A percentile compares a stretch with the other conserved stretches of the same genome.
These are phyloP conservation scores for Rhodosporidiobolus sp. DNA, from an alignment of 768 basidiomycete species.

Conservation along the genomic window DNA sequence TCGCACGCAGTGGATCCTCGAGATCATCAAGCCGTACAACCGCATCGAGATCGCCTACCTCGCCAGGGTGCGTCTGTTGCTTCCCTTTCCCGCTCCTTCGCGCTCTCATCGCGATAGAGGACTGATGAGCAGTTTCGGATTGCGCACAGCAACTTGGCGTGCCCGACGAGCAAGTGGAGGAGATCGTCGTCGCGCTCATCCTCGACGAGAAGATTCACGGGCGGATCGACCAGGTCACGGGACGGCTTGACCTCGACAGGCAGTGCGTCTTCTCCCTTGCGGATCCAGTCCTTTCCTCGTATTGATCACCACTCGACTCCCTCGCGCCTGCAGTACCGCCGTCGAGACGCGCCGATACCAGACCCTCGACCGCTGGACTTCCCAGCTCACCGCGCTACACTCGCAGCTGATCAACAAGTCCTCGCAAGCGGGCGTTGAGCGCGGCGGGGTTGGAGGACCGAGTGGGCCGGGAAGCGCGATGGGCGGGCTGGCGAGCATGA, in stretches of 20 bases:
- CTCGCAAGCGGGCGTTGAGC: constrained; percentile 19
- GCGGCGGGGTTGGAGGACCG: not conserved
- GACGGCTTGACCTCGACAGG: constrained; percentile 70
- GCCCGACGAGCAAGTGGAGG: constrained; percentile 85
- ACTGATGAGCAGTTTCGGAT: too few relatives aligned
- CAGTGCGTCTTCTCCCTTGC: constrained; percentile 30
- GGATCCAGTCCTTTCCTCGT: too few relatives aligned
- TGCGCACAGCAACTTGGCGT: constrained; percentile 82
- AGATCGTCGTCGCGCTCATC: constrained; percentile 86
- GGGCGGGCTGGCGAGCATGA: not conserved
- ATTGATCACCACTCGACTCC: not conserved
- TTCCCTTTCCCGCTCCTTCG: not conserved
- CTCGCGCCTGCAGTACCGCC: constrained; percentile 60
- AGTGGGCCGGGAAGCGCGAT: not conserved
- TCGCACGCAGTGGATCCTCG: constrained; percentile 93
- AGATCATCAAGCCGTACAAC: constrained; percentile 96
- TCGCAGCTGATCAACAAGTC: constrained; percentile 70
- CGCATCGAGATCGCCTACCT: constrained; percentile 88
- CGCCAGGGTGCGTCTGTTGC: constrained; percentile 64
- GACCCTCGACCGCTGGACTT: constrained; percentile 76
- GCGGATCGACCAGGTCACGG: constrained; percentile 91
- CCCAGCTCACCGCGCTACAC: constrained; percentile 73
- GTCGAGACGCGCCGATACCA: constrained; percentile 81
- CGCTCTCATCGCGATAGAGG: not conserved
- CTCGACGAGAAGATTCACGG: constrained; percentile 97